phyloP scores from a whole-genome alignment of 1,139 yeast genomes.

The Dujonia santamariae region DNA sequence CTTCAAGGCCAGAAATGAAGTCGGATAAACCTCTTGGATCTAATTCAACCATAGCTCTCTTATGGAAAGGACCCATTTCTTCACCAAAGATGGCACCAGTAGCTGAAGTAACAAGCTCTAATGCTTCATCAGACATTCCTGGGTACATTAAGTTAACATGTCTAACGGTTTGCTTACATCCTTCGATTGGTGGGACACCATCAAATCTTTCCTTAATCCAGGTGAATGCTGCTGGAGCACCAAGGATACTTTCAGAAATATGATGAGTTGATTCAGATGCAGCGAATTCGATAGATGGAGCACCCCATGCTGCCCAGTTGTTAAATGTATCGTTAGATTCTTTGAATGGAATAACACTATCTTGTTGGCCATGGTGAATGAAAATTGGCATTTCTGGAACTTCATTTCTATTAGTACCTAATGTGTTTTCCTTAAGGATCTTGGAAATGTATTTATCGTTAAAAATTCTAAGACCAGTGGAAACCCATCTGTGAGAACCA shows the following conservation, averaged over 20 bases:
- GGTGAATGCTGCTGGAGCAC: slow-evolving; percentile 14
- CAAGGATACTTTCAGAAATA: slow-evolving; percentile 12
- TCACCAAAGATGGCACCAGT: slow-evolving; percentile 7
- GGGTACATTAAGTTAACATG: slow-evolving; percentile 13
- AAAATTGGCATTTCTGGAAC: slow-evolving; percentile 19
- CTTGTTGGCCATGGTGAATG: slow-evolving; percentile 17
- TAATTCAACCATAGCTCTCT: no score
- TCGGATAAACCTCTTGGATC: no score
- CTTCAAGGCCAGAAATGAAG: no score
- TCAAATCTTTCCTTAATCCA: slow-evolving; percentile 10
- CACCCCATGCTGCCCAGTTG: slow-evolving; percentile 16
- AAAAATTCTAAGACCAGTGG: slow-evolving; percentile 7
- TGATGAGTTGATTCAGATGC: slow-evolving; percentile 13
- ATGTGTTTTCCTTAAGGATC: slow-evolving; percentile 12
- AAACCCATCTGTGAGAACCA: slow-evolving; percentile 2
- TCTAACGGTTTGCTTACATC: slow-evolving; percentile 9
- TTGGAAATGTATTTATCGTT: slow-evolving; percentile 6
- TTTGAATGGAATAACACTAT: slow-evolving; percentile 16
- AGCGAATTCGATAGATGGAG: slow-evolving; percentile 14
- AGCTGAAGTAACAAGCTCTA: slow-evolving; percentile 6
- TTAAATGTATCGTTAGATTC: slow-evolving; percentile 14
- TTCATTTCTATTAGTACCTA: slow-evolving; percentile 7
- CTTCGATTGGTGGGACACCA: slow-evolving; percentile 7
- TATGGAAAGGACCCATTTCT: slow-evolving; percentile 4
- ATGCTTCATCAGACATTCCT: slow-evolving; percentile 6